Percentiles rank a stretch among this genome's conserved stretches.
phyloP scores from a whole-genome alignment of 768 basidiomycete genomes.

The Exsudoporus frostii region DNA sequence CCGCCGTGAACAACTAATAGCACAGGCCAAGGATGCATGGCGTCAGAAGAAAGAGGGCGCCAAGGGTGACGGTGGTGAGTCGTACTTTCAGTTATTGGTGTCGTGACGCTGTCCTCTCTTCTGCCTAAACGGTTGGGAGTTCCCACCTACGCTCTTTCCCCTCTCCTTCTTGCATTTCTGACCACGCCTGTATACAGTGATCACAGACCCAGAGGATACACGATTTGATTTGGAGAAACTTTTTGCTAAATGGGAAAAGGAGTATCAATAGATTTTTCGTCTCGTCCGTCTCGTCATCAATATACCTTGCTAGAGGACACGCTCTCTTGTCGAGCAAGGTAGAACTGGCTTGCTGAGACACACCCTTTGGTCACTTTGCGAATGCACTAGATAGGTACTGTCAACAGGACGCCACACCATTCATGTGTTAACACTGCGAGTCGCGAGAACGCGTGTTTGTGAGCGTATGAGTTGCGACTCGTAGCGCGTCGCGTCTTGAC shows the following conservation, averaged over 20 bases:
- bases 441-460: background rate
- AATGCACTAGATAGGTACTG: slow-evolving; percentile 9
- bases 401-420: background rate
- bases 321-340: slow-evolving; percentile 11
- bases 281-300: slow-evolving; percentile 15
- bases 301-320: slow-evolving; percentile 29
- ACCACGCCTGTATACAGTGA: slow-evolving; percentile 48
- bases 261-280: slow-evolving; percentile 46
- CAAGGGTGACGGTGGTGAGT: slow-evolving; percentile 57
- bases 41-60: slow-evolving; percentile 65
- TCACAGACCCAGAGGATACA: slow-evolving; percentile 93
- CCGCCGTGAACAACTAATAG: slow-evolving; percentile 71
- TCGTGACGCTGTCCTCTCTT: background rate
- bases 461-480: background rate
- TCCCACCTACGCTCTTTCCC: background rate
- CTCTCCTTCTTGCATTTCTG: slow-evolving; percentile 2
- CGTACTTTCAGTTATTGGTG: slow-evolving; percentile 1
- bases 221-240: slow-evolving; percentile 95
- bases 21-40: slow-evolving; percentile 88
- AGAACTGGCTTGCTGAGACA: slow-evolving; percentile 3
- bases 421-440: background rate
- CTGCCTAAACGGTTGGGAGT: background rate
- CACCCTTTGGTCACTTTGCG: background rate
- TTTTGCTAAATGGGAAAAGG: slow-evolving; percentile 69
- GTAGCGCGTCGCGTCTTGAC: slow-evolving; percentile 26